These are phyloP conservation scores for Poa annua DNA, from an alignment of 176 grass and related monocot species.

Conservation along the genomic window DNA sequence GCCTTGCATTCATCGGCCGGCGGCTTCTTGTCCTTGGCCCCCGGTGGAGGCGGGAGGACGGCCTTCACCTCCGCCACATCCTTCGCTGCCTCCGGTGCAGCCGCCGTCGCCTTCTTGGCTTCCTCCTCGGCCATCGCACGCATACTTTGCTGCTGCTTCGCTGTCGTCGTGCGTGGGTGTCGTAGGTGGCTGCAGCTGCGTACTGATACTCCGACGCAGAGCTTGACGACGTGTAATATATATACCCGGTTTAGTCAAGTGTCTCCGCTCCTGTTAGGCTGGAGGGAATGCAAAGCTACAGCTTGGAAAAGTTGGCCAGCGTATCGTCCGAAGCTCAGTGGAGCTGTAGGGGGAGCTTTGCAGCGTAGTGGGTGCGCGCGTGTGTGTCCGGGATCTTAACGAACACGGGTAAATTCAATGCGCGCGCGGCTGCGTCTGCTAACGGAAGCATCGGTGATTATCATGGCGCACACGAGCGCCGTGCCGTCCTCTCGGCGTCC, in stretches of 20 bases:
- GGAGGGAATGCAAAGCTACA: background rate
- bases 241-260: background rate
- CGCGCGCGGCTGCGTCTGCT: conserved; percentile 1
- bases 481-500: background rate
- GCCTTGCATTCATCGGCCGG: conserved; percentile 23
- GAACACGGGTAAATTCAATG: conserved; percentile 18
- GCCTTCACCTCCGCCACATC: conserved; percentile 9
- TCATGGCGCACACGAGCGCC: conserved; percentile 26
- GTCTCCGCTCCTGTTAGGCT: background rate
- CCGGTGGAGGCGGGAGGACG: background rate
- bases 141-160: background rate
- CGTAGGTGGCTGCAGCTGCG: background rate
- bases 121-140: conserved; percentile 20
- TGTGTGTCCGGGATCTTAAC: background rate
- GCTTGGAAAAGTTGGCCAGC: background rate
- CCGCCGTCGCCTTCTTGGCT: conserved; percentile 17
- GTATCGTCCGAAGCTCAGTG: background rate
- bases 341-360: background rate
- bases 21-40: background rate
- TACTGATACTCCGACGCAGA: background rate
- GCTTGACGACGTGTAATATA: conserved; percentile 3
- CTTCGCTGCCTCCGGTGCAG: background rate
- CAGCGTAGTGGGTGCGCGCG: background rate
- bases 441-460: conserved; percentile 23
- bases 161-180: background rate